These are phyloP conservation scores for Apostasia ramifera DNA, from an alignment of 106 monocot genomes.

Conservation along the genomic window DNA sequence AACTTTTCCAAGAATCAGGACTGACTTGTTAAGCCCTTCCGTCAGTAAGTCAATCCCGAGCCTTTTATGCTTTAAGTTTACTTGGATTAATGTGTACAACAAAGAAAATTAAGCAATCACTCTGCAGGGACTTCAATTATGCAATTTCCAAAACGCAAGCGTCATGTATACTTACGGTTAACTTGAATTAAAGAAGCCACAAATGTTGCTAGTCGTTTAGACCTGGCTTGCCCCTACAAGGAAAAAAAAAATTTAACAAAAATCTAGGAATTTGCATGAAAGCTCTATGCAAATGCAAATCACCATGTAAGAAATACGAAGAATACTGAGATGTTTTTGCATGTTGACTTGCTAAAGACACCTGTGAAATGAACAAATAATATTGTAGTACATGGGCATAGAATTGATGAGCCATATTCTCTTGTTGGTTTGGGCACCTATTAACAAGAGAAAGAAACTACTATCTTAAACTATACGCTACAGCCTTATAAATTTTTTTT, in stretches of 20 bases:
- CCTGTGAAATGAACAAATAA: too few relatives aligned
- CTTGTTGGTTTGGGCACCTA: too few relatives aligned
- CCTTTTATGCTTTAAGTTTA: constrained; percentile 50
- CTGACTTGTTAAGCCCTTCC: constrained; percentile 66
- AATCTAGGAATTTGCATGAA: not conserved
- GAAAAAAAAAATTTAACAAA: not conserved
- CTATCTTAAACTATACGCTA: too few relatives aligned
- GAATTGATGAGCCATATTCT: too few relatives aligned
- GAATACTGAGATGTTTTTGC: too few relatives aligned
- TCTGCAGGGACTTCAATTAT: not conserved
- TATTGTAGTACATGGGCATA: too few relatives aligned
- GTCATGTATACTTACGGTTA: constrained; percentile 36
- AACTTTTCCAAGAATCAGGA: constrained; percentile 59
- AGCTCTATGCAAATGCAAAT: constrained; percentile 1
- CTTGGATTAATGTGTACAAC: constrained; percentile 27
- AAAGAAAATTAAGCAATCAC: not conserved
- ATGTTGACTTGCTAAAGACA: too few relatives aligned
- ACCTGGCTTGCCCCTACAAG: constrained; percentile 42
- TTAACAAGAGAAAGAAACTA: too few relatives aligned
- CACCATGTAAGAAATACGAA: not conserved
- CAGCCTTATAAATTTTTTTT: too few relatives aligned
- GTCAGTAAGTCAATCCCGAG: constrained; percentile 36
- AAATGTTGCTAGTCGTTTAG: constrained; percentile 44
- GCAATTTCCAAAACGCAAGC: not conserved
- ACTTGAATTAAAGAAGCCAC: constrained; percentile 54